Conservation (phyloP, 2,329 filamentous ascomycete species). For the Podosphaera aphanis region DNA sequence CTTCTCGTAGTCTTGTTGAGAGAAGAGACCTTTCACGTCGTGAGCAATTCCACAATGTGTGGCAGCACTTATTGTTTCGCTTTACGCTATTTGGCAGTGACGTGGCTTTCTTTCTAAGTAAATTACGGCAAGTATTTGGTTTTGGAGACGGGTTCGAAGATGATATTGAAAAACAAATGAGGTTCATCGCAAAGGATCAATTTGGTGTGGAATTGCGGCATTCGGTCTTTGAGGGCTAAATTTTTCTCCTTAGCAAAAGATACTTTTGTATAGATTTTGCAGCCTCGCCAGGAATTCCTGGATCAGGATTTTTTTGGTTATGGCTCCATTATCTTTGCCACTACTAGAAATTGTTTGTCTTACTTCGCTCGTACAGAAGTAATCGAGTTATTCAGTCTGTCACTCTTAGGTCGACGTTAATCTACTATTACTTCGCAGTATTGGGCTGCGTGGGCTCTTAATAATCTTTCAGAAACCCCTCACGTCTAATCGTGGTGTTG, state of each 20-base stretch:
- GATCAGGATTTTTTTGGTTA: no score
- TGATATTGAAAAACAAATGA: slow-evolving; percentile 74
- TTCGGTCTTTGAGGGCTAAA: slow-evolving; percentile 61
- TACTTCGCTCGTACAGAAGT: neutral
- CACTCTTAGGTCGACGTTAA: no score
- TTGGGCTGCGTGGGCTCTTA: no score
- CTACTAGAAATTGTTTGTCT: neutral
- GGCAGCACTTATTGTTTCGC: slow-evolving; percentile 62
- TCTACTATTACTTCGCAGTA: no score
- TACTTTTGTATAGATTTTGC: no score
- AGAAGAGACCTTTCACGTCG: slow-evolving; percentile 37
- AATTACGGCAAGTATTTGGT: slow-evolving; percentile 53
- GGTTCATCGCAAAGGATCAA: slow-evolving; percentile 56
- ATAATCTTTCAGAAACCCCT: no score
- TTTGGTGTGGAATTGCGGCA: slow-evolving; percentile 82
- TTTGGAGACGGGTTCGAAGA: slow-evolving; percentile 77
- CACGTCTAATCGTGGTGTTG: no score
- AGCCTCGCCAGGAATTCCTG: no score
- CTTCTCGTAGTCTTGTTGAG: slow-evolving; percentile 60
- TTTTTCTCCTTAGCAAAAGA: neutral
- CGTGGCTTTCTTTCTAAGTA: slow-evolving; percentile 60
- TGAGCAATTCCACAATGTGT: slow-evolving; percentile 44
- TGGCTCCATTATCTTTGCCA: neutral
- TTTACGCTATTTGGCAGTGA: slow-evolving; percentile 55
- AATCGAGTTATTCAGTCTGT: no score